phyloP scores from a whole-genome alignment of 805 yeast genomes.

The Saturnispora hagleri region DNA sequence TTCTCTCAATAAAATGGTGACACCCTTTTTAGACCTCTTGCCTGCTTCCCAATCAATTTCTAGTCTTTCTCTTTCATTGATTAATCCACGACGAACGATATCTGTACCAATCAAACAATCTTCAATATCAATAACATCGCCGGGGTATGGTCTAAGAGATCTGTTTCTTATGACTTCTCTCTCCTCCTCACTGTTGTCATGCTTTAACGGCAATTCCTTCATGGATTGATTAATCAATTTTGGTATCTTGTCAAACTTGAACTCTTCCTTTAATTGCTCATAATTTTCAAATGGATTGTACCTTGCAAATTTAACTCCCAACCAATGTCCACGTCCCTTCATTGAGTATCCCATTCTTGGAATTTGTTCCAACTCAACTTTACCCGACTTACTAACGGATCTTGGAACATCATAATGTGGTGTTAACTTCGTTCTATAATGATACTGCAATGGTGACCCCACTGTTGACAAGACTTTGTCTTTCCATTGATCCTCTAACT shows the following conservation, averaged over 20 bases:
- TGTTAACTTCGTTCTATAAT: slow-evolving; percentile 86
- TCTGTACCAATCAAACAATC: slow-evolving; percentile 87
- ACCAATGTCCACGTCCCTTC: slow-evolving; percentile 65
- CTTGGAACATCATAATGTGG: slow-evolving; percentile 66
- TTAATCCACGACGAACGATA: slow-evolving; percentile 65
- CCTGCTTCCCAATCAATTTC: slow-evolving; percentile 27
- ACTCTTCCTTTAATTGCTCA: background rate
- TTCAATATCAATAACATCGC: slow-evolving; percentile 88
- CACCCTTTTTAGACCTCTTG: slow-evolving; percentile 48
- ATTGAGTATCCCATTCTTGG: slow-evolving; percentile 88
- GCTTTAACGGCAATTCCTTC: slow-evolving; percentile 4
- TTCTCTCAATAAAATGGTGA: slow-evolving; percentile 79
- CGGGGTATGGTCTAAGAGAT: slow-evolving; percentile 27
- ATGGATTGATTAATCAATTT: background rate
- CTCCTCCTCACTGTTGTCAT: slow-evolving; percentile 1
- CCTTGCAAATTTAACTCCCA: slow-evolving; percentile 15
- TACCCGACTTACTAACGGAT: slow-evolving; percentile 9
- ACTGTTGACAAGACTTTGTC: slow-evolving; percentile 37
- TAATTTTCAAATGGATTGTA: slow-evolving; percentile 4
- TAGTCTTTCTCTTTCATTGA: slow-evolving; percentile 54
- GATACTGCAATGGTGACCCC: slow-evolving; percentile 64
- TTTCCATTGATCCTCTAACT: slow-evolving; percentile 11
- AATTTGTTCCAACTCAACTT: slow-evolving; percentile 11
- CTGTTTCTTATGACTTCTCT: slow-evolving; percentile 10
- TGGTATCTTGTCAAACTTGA: slow-evolving; percentile 6